Percentiles rank a stretch among this genome's conserved stretches.
Evolutionary conservation across 805 yeast genomes (phyloP).

Genomic region (Candida anglica): DNA sequence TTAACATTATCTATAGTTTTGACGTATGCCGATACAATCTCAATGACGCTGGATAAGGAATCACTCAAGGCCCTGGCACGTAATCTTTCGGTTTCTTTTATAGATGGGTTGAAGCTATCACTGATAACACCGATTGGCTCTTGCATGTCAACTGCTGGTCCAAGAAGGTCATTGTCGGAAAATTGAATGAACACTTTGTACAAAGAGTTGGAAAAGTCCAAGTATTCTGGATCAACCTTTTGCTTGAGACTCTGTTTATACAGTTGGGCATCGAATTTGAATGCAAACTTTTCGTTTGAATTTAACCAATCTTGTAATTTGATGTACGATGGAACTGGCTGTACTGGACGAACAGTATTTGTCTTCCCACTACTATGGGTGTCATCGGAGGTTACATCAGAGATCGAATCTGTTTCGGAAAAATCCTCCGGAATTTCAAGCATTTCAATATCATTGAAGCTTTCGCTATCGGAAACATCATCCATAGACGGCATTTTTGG

Average conservation of each 20-base stretch:
- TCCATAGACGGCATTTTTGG: constrained; percentile 2
- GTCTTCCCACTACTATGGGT: not conserved
- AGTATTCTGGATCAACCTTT: constrained; percentile 8
- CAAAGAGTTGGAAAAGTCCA: constrained; percentile 42
- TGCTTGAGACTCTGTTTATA: constrained; percentile 33
- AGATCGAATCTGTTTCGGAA: constrained; percentile 24
- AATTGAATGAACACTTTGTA: constrained; percentile 49
- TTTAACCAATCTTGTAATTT: constrained; percentile 46
- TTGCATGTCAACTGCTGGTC: constrained; percentile 12
- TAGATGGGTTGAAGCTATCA: constrained; percentile 7
- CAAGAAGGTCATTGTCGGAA: not conserved
- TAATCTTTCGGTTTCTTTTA: constrained; percentile 5
- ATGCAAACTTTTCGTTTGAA: constrained; percentile 28
- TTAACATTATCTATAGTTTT: constrained; percentile 18
- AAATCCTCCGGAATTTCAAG: constrained; percentile 38
- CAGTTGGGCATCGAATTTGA: constrained; percentile 41
- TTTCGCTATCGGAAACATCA: constrained; percentile 5
- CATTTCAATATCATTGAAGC: constrained; percentile 40
- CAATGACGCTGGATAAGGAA: constrained; percentile 24
- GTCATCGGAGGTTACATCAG: constrained; percentile 10
- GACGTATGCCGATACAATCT: constrained; percentile 25
- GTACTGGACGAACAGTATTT: not conserved
- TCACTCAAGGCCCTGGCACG: constrained; percentile 14
- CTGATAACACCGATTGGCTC: constrained; percentile 30
- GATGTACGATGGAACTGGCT: constrained; percentile 18